phyloP scores from a whole-genome alignment of 2,329 filamentous ascomycete genomes.

The Alternaria sp. region DNA sequence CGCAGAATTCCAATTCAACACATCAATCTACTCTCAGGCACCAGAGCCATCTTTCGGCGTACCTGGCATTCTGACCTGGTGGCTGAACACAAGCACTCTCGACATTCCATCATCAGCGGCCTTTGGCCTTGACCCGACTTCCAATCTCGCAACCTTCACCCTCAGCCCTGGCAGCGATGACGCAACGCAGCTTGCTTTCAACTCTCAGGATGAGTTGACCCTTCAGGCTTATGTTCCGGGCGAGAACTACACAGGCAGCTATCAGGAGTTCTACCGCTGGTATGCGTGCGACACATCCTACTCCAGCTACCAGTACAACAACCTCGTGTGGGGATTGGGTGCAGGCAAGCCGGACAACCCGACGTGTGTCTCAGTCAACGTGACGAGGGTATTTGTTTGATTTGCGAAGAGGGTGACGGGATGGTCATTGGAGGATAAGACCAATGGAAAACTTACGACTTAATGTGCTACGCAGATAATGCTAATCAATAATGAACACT shows the following conservation, averaged over 20 bases:
- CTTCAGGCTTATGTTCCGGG: constrained; percentile 54
- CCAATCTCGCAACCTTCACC: constrained; percentile 55
- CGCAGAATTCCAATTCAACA: constrained; percentile 47
- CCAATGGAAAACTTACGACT: neutral
- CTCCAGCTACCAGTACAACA: constrained; percentile 54
- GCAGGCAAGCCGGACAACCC: constrained; percentile 54
- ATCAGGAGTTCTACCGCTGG: constrained; percentile 53
- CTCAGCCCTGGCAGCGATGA: constrained; percentile 44
- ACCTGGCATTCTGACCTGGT: constrained; percentile 53
- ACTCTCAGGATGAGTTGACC: constrained; percentile 49
- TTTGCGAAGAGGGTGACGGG: neutral
- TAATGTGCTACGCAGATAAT: constrained; percentile 4
- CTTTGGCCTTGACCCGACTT: constrained; percentile 48
- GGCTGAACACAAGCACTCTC: constrained; percentile 13
- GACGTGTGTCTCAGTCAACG: constrained; percentile 54
- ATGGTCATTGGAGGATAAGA: neutral
- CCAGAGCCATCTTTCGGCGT: constrained; percentile 23
- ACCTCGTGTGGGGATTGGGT: constrained; percentile 55
- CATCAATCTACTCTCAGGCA: constrained; percentile 31
- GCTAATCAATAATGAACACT: constrained; percentile 6
- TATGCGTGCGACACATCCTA: constrained; percentile 56
- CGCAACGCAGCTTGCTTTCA: constrained; percentile 51
- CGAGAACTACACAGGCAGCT: constrained; percentile 31
- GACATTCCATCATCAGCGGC: constrained; percentile 41
- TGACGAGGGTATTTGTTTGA: constrained; percentile 46